Base-by-base conservation (phyloP, 2,329 filamentous ascomycete species). In the Xylariaceae sp. region DNA sequence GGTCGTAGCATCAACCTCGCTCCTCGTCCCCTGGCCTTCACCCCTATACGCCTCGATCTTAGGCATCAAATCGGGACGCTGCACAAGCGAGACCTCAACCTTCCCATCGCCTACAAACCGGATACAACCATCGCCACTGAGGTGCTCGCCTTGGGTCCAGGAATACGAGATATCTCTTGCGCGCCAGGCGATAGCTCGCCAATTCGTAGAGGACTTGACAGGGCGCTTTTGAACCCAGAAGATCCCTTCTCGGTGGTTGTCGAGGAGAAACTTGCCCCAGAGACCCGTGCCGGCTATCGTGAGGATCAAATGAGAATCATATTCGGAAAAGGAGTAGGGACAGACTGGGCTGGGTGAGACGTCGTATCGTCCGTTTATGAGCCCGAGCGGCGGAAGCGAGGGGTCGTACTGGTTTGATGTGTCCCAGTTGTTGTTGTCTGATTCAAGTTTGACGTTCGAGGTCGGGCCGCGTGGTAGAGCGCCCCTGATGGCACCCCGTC, bases 321-420 rank as follows among this genome's bases (percentile, higher is more conserved):
- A 40, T 5, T 52, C 36, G 2, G 51, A 42, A 63, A 63, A 68
- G 22, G 65, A 21, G 0, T 22, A 22, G 7, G n/a, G n/a, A n/a
- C 51, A 40, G 3, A 66, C 58, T 4, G 56, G 42, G 8, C 45
- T 42, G 37, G 59, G 67, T 8, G 47, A 35, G 12, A 77, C 55
- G 4, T 59, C 50, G 55, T 77, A 78, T 3, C 62, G 59, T 7
- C 75, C 73, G 39, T 74, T 75, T 12, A 77, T 53, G 3, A 67
- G 55, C 2, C 67, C 65, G 0, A 72, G 56, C 2, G 63, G 55
- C 3, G 32, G 29, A 1, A 65, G 57, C 5, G 49, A 37, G 2
- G 11, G 10, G 17, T 49, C 42, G 33, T 49, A 40, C 32, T 55
- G 52, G 12, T 57, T 50, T 47, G 56, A 42, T 32, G 22, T 52